Evolutionary conservation across 169 alveolate genomes (phyloP), one percentile per base, ranked within the genome.

Genomic region (Cryptosporidium bovis): DNA sequence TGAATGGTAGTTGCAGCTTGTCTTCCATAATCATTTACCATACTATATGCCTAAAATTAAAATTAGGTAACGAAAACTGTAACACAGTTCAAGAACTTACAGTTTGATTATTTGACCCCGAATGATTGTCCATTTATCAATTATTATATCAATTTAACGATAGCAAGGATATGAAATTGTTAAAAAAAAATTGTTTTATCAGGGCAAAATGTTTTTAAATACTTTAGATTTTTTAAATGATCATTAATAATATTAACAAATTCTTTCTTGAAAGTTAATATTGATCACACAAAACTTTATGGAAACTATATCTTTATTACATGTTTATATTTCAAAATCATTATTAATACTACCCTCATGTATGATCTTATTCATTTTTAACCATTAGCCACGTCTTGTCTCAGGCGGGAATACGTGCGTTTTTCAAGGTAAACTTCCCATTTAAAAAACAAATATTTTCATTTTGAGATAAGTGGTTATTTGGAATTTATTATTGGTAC

Each of bases 1-100:
- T 77, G 87, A 60, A 77, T 56, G 8, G 87, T 77, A 6, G 87
- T 44, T 60, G 87, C 87, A 20, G 87, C 87, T 24, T 77, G 87
- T 24, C 87, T 77, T 60, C 87, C 87, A 24, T 77, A 77, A 34
- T 77, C 87, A 60, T 77, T 77, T 13, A 77, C 71, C 87, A 77
- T 77, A 40, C 55, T 77, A 60, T 77, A 77, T 44, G 87, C 87
- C 87, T 77, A 36, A 36, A 27, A 20, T 56, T 18, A 8, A 27
- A 46, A 16, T 27, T 62, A 62, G 67, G 20, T 62, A 62, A 62
- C 64, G 64, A 53, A 20, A 53, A 13, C 1, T 53, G 12, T 5
- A 53, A 13, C 12, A 53, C 29, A n/a, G 4, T 53, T 20, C 64
- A 66, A 48, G 56, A 51, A 69, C 83, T 55, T 27, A 69, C 83